Conservation (phyloP, 139 green algal species). For the Chlamydomonas sp. region DNA sequence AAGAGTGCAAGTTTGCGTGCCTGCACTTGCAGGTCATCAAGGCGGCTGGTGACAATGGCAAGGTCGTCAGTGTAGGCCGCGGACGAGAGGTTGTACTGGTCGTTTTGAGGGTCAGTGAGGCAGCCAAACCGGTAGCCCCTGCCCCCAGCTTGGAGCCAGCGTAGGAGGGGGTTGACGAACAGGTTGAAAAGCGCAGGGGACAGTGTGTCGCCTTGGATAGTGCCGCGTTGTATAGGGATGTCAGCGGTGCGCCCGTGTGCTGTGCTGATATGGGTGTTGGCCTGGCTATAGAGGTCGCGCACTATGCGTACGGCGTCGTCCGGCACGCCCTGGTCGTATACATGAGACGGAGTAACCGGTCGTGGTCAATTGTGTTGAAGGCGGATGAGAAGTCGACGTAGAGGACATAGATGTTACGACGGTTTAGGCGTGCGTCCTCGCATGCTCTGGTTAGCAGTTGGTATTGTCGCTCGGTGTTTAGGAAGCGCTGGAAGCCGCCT, state of each 20-base stretch:
- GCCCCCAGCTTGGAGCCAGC: constrained; percentile 7
- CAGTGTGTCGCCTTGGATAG: constrained; percentile 58
- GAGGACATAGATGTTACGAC: constrained; percentile 40
- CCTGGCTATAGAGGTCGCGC: constrained; percentile 47
- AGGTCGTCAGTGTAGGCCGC: constrained; percentile 1
- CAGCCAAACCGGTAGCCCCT: constrained; percentile 12
- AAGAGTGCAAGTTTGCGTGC: neutral
- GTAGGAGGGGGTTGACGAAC: neutral
- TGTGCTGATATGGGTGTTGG: constrained; percentile 28
- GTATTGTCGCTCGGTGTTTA: neutral
- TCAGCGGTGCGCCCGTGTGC: constrained; percentile 1
- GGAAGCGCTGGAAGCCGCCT: constrained; percentile 30
- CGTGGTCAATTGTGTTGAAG: constrained; percentile 56
- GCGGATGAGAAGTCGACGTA: constrained; percentile 49
- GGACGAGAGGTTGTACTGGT: neutral
- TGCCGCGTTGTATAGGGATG: constrained; percentile 51
- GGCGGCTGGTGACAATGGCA: neutral
- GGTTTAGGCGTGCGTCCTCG: constrained; percentile 17
- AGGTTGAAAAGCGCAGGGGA: constrained; percentile 48
- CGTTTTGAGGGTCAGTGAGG: neutral
- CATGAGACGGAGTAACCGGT: constrained; percentile 50
- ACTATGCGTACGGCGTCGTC: constrained; percentile 42
- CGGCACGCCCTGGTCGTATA: constrained; percentile 47
- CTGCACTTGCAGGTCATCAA: neutral
- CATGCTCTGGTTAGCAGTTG: constrained; percentile 28